phyloP scores from a whole-genome alignment of 768 basidiomycete genomes.

The Tricholoma flavovirens region DNA sequence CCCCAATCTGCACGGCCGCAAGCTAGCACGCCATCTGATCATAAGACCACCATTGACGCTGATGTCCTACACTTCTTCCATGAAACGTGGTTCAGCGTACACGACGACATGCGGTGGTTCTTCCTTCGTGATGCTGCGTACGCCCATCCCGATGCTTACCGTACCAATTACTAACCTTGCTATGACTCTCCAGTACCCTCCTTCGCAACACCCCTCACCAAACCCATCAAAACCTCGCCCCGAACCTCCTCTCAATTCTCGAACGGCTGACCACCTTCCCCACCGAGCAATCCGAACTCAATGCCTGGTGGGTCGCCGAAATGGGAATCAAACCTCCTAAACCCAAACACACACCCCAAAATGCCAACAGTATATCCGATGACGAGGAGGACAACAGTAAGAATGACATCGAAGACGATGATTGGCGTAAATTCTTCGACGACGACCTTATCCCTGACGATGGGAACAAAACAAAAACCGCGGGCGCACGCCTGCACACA shows the following conservation, averaged over 20 bases:
- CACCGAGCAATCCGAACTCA: conserved; percentile 59
- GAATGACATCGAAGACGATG: conserved; percentile 37
- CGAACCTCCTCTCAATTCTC: conserved; percentile 55
- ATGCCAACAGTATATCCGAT: conserved; percentile 26
- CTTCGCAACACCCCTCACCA: conserved; percentile 24
- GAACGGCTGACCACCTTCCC: conserved; percentile 72
- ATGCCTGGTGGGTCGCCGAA: conserved; percentile 75
- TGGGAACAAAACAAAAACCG: conserved; percentile 28
- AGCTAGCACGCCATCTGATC: conserved; percentile 15
- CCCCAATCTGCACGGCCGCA: conserved; percentile 40
- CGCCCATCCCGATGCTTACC: conserved; percentile 16
- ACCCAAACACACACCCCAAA: conserved; percentile 34
- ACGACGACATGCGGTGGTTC: conserved; percentile 87
- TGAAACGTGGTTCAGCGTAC: conserved; percentile 66
- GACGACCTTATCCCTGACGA: conserved; percentile 39
- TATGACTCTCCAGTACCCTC: conserved; percentile 21
- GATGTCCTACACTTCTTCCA: conserved; percentile 63
- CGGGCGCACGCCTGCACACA: conserved; percentile 48
- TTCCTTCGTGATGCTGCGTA: conserved; percentile 78
- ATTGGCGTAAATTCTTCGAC: conserved; percentile 86
- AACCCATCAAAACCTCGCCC: conserved; percentile 32
- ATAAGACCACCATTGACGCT: conserved; percentile 35
- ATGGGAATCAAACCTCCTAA: conserved; percentile 54
- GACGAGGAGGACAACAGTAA: conserved; percentile 29
- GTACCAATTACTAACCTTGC: background rate